These are phyloP conservation scores for Nakaseomyces sp. DNA, from an alignment of 1,139 yeast genomes.

Conservation along the genomic window DNA sequence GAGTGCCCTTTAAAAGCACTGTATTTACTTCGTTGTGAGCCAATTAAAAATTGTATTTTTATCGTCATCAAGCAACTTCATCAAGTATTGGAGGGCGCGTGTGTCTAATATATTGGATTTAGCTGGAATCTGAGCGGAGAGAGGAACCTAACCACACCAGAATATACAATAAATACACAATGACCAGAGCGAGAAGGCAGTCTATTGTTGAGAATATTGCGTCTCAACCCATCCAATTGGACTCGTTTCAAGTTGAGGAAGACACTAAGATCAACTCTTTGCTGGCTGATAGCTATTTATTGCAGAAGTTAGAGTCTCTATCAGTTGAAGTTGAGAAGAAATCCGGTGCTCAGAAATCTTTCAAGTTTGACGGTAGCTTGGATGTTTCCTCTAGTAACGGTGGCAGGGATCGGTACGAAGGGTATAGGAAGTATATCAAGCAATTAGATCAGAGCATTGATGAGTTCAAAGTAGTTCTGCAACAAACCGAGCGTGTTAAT, in stretches of 20 bases:
- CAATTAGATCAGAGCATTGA: conserved; percentile 18
- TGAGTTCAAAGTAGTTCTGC: conserved; percentile 17
- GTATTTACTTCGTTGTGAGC: no score
- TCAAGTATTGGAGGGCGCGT: no score
- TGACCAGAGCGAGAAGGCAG: conserved; percentile 13
- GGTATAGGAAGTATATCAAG: conserved; percentile 12
- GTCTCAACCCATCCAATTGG: conserved; percentile 12
- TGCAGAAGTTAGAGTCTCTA: conserved; percentile 19
- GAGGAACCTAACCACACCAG: no score
- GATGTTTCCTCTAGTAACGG: neutral
- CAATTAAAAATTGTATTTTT: no score
- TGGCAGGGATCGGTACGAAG: neutral
- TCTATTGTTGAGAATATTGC: conserved; percentile 27
- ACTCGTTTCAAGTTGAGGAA: conserved; percentile 8
- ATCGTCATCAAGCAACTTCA: no score
- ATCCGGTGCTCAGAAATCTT: neutral
- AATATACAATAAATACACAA: neutral
- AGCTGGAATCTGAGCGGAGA: no score
- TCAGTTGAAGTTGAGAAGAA: conserved; percentile 10
- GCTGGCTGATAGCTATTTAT: conserved; percentile 23
- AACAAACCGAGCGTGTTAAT: conserved; percentile 16
- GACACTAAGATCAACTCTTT: conserved; percentile 13
- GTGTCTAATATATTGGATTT: no score
- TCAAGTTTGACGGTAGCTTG: neutral
- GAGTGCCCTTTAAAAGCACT: no score